Evolutionary conservation across 108 stramenopile genomes (phyloP).

Genomic region (Cylindrotheca fusiformis): DNA sequence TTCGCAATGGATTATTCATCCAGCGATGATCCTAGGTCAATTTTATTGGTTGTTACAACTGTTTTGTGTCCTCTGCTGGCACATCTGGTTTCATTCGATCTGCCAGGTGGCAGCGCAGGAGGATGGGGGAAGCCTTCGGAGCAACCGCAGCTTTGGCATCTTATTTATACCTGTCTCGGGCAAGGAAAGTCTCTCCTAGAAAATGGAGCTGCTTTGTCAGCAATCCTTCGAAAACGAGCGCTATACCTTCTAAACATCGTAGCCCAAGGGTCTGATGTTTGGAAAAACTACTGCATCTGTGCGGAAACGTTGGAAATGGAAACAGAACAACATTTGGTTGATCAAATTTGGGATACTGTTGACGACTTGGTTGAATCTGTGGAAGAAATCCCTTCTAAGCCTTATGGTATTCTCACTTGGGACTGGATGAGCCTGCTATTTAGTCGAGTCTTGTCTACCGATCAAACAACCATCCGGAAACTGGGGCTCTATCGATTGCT

Average conservation of each 20-base stretch:
- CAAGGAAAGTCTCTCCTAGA: conserved; percentile 37
- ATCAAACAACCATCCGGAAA: conserved; percentile 68
- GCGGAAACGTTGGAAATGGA: conserved; percentile 86
- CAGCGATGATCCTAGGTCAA: neutral
- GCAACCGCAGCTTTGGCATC: conserved; percentile 48
- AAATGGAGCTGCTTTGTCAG: conserved; percentile 17
- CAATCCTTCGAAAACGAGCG: conserved; percentile 60
- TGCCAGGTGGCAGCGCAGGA: conserved; percentile 19
- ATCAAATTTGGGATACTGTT: conserved; percentile 79
- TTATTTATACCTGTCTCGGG: conserved; percentile 48
- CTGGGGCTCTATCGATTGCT: conserved; percentile 69
- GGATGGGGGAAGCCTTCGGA: conserved; percentile 15
- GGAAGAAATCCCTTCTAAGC: neutral
- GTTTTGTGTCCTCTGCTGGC: conserved; percentile 59
- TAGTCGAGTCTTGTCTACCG: conserved; percentile 54
- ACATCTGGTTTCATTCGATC: conserved; percentile 32
- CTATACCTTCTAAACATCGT: conserved; percentile 56
- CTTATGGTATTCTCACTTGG: conserved; percentile 33
- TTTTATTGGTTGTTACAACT: conserved; percentile 46
- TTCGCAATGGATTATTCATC: conserved; percentile 3
- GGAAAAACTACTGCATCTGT: conserved; percentile 74
- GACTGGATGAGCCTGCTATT: conserved; percentile 66
- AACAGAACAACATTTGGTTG: conserved; percentile 73
- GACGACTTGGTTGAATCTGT: conserved; percentile 38
- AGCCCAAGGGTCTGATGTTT: conserved; percentile 29